A percentile compares a stretch with the other conserved stretches of the same genome.
phyloP scores from a whole-genome alignment of 208 protist species.

The Acanthamoeba royreba region DNA sequence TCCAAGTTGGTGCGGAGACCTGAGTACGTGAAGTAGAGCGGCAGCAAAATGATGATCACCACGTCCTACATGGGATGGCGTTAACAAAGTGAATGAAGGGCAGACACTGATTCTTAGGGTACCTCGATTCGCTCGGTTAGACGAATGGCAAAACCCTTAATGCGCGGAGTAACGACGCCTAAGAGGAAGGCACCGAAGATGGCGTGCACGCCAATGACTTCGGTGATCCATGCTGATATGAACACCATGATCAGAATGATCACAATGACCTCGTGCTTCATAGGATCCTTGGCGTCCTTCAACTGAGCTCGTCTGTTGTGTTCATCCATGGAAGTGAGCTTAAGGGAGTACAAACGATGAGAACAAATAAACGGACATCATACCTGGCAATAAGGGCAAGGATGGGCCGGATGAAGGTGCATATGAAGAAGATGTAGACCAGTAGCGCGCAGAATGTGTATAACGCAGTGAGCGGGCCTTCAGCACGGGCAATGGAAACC shows the following conservation, averaged over 20 bases:
- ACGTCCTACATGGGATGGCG: slow-evolving; percentile 20
- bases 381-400: background rate
- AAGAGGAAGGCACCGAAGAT: slow-evolving; percentile 76
- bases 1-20: slow-evolving; percentile 56
- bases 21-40: slow-evolving; percentile 72
- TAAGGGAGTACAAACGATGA: background rate
- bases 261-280: slow-evolving; percentile 52
- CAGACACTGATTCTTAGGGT: background rate
- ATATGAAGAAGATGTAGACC: slow-evolving; percentile 59
- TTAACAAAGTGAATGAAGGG: background rate
- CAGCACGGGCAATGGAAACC: slow-evolving; percentile 52
- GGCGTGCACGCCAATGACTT: slow-evolving; percentile 71
- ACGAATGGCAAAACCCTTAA: slow-evolving; percentile 31
- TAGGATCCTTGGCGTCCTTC: background rate
- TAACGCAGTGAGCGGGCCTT: slow-evolving; percentile 43
- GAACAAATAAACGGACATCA: background rate
- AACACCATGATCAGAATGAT: slow-evolving; percentile 51
- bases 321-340: background rate
- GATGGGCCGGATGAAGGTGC: slow-evolving; percentile 35
- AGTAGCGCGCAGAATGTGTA: slow-evolving; percentile 64
- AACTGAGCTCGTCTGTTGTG: background rate
- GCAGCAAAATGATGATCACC: slow-evolving; percentile 62
- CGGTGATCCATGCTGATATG: slow-evolving; percentile 51
- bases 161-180: slow-evolving; percentile 59
- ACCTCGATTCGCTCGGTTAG: slow-evolving; percentile 67